Base-by-base conservation (phyloP, 768 basidiomycete genomes). In the Boletus rufocinnamomeus region DNA sequence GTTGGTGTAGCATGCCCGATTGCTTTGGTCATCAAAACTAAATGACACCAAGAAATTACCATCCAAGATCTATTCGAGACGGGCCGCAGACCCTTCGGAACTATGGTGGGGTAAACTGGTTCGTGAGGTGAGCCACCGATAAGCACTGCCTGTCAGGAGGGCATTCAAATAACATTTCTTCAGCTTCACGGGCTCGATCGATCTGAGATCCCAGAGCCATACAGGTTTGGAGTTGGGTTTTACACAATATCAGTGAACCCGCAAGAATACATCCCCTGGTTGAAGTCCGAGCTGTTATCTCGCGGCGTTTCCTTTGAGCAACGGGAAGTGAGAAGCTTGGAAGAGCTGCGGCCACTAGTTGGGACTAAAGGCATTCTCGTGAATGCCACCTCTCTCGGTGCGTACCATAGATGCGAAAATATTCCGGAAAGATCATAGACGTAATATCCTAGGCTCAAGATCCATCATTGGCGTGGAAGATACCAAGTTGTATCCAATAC, bases 381-480 rank as follows among this genome's bases (percentile, higher is more conserved):
- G 56, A 87, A 87, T 53, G 84, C 84, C 6, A 77, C 81, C 0
- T 79, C 80, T 11, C 75, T 87, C 9, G 85, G 84, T 79, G 46
- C 57, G 76, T 49, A 44, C 23, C n/a, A 44, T 50, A 13, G 19
- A 58, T n/a, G 21, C 11, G 9, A 17, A 28, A 32, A 50, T 17
- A 47, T 45, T 19, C 25, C 32, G 4, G 5, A 21, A 54, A 23
- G 14, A 21, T 64, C 19, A 56, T 52, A 21, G 38, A 28, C 37
- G 21, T 43, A 19, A 37, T 14, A 25, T 32, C 35, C 41, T 51
- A 81, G 89, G 88, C 4, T 85, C 93, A 10, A 79, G 84, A 50
- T 85, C 84, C 34, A 78, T 96, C 44, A 83, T 89, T 14, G 94
- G 93, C 6, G 84, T 95, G 3, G 87, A 94, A 66, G 95, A 97